Percentiles rank a stretch among this genome's conserved stretches.
Evolutionary conservation across 164 flowering plant species (phyloP).

Genomic region (Dillenia suffruticosa): DNA sequence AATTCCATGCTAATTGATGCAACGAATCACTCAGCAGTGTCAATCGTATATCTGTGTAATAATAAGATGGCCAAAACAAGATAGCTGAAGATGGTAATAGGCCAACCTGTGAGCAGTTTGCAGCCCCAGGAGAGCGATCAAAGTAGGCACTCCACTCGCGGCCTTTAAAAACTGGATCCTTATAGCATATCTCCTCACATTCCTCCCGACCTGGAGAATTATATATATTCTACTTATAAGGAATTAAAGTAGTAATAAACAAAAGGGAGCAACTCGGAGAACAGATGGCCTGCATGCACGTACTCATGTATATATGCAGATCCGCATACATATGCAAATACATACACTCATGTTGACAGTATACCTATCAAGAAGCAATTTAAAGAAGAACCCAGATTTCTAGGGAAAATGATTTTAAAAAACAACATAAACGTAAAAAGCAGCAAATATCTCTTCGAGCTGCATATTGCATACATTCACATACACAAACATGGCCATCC

Average conservation of each 20-base stretch:
- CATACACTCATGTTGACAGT: too few species aligned
- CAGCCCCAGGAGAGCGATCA: conserved; percentile 94
- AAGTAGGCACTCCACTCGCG: conserved; percentile 90
- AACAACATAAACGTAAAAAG: too few species aligned
- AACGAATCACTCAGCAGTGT: neutral
- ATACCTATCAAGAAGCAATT: too few species aligned
- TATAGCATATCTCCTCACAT: conserved; percentile 82
- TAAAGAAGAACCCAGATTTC: too few species aligned
- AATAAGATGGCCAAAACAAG: conserved; percentile 4
- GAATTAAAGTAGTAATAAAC: neutral
- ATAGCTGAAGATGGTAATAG: neutral
- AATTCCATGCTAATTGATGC: neutral
- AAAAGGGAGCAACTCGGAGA: neutral
- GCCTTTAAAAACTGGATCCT: conserved; percentile 92
- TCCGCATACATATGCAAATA: too few species aligned
- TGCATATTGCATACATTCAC: neutral
- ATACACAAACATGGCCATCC: neutral
- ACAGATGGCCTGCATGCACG: too few species aligned
- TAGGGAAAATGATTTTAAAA: too few species aligned
- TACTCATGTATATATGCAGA: too few species aligned
- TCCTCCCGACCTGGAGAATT: conserved; percentile 49
- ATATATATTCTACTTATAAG: neutral
- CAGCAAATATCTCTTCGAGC: too few species aligned
- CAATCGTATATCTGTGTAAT: neutral
- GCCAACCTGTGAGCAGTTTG: conserved; percentile 58